These are phyloP conservation scores for Acacia melanoxylon DNA, from an alignment of 306 rosid genomes.

Conservation along the genomic window DNA sequence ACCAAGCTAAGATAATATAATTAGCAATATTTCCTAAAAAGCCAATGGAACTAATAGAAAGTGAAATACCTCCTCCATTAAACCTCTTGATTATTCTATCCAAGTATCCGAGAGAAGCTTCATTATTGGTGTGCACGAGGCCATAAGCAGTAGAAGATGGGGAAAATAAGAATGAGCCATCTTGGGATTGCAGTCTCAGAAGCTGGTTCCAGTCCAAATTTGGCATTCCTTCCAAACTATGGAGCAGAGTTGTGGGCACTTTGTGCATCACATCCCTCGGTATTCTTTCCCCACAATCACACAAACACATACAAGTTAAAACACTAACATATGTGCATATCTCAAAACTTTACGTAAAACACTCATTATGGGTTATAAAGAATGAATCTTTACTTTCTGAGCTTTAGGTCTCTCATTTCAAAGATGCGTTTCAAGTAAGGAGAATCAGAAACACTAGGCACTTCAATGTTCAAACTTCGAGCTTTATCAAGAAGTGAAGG, in stretches of 20 bases:
- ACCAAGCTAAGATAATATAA: not conserved
- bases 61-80: conserved; percentile 73
- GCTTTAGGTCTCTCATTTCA: conserved; percentile 64
- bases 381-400: conserved; percentile 42
- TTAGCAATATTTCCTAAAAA: not conserved
- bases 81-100: conserved; percentile 42
- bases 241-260: conserved; percentile 69
- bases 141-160: conserved; percentile 86
- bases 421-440: conserved; percentile 49
- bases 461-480: conserved; percentile 44
- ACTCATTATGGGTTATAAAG: not conserved
- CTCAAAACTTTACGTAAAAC: not conserved
- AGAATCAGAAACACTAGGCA: conserved; percentile 40
- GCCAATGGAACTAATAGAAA: not conserved
- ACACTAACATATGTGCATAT: not conserved
- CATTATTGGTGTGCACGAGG: conserved; percentile 55
- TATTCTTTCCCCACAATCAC: conserved; percentile 44
- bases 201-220: conserved; percentile 73
- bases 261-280: conserved; percentile 74
- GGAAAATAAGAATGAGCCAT: conserved; percentile 79
- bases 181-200: conserved; percentile 63
- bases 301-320: not conserved
- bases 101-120: conserved; percentile 53
- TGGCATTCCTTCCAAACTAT: conserved; percentile 87
- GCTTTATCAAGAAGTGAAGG: conserved; percentile 69